Evolutionary conservation across 148 eudicot genomes (phyloP), one percentile per base, ranked within the genome.

Genomic region (Pouteria glomerata): DNA sequence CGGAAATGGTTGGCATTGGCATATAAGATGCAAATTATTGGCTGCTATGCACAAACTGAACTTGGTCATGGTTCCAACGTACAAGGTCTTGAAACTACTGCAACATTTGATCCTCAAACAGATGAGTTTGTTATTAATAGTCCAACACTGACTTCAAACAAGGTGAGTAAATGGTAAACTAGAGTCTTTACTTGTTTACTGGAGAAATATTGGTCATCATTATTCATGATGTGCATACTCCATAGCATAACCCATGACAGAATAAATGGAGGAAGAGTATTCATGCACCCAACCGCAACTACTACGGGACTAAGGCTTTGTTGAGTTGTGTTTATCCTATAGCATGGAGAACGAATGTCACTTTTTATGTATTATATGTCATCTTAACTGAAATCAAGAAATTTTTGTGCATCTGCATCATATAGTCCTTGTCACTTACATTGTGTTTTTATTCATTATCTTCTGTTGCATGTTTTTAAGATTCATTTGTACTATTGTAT

Each of bases 61-160:
- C 99, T 95, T 76, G 99, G 99, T 70, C 99, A 95, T 82, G 99
- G 99, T 15, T 95, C 99, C 61, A 95, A 95, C 81, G 97, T 95
- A 71, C 99, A 92, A 87, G 99, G 99, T 30, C 92, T 95, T 53
- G 97, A 95, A 75, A 95, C 99, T 44, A 95, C 99, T 75, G 99
- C 97, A n/a, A 95, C 97, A 35, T 95, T 95, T 79, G 97, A 95
- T 82, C 93, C 93, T 57, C 85, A 86, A 56, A 81, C 85, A 0
- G 97, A 95, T 72, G 99, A 95, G 79, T 95, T 95, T 75, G 79
- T 95, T 27, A 83, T 95, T 58, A 82, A 95, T 69, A 91, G 96
- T 84, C 99, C 99, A 68, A 95, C 97, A 52, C 71, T 95, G 85
- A 91, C 97, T 16, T 89, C 99, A 48, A 89, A 96, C 87, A 95